Percentiles rank a stretch among this genome's conserved stretches.
Conservation (phyloP, 2,329 filamentous ascomycete species). For the Tolypocladium tundrense region DNA sequence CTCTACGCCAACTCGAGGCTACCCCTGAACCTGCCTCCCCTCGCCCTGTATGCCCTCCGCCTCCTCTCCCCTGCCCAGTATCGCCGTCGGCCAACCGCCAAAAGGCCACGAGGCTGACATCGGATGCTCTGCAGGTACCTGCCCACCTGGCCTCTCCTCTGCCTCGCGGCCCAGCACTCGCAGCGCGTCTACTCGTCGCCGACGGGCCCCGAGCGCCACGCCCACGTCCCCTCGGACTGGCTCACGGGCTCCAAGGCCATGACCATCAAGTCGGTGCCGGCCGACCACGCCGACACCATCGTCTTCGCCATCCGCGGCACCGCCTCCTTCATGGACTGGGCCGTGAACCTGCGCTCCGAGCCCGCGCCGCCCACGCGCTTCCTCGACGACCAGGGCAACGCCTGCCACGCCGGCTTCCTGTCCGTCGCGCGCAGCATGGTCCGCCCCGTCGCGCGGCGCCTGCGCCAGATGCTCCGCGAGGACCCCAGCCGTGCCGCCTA, state of each 20-base stretch:
- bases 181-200: constrained; percentile 63
- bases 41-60: constrained; percentile 47
- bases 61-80: constrained; percentile 1
- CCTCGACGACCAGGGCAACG: constrained; percentile 66
- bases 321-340: constrained; percentile 75
- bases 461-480: constrained; percentile 61
- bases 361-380: constrained; percentile 59
- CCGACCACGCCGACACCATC: constrained; percentile 68
- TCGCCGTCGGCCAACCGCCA: not conserved
- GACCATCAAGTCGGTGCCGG: constrained; percentile 70
- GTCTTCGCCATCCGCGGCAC: constrained; percentile 79
- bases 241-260: constrained; percentile 71
- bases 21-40: constrained; percentile 53
- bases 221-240: constrained; percentile 63
- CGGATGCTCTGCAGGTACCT: constrained; percentile 45
- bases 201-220: constrained; percentile 49
- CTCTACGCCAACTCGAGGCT: constrained; percentile 69
- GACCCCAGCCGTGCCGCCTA: constrained; percentile 55
- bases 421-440: constrained; percentile 68
- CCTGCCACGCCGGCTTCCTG: constrained; percentile 74
- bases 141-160: constrained; percentile 66
- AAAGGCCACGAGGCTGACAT: not conserved
- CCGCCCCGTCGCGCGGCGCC: constrained; percentile 56
- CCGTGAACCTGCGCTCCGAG: constrained; percentile 65
- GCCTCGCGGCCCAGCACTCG: constrained; percentile 69